Base-by-base conservation (phyloP, 192 early-diverging fungal species). In the Funneliformis geosporum region DNA sequence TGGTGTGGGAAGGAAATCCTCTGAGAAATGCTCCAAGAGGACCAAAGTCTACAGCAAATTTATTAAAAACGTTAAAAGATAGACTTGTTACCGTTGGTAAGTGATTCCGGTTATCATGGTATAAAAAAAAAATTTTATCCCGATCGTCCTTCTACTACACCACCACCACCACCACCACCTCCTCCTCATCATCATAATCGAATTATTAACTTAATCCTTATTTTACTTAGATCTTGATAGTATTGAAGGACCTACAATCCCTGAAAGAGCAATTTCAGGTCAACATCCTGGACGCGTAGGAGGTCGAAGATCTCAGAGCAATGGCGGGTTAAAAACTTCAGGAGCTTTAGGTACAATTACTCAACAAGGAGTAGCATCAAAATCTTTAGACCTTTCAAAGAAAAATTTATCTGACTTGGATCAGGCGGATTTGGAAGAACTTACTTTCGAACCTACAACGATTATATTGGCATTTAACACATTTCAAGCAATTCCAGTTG, bases 1-100 rank as follows among this genome's bases (percentile, higher is more conserved):
- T 90, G 60, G 67, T 73, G 4, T 90, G 85, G 83, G 84, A 87
- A 62, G 87, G 87, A 5, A 90, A 90, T 50, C 87, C 85, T 27
- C 61, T 88, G 38, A 78, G 82, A 23, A 83, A 86, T 47, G 74
- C 83, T 10, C 81, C 86, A 8, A 81, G 82, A 25, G 79, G 81
- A 6, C 38, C 12, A 2, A 86, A 77, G 47, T 83, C 78, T 21
- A 87, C 85, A 4, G 75, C 84, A 2, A 82, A 83, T 5, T 65
- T 89, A 10, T 75, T 89, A 61, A 82, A 85, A 76, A 73, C 86
- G 5, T 60, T 89, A 60, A 80, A 81, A 43, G 85, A 84, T 70
- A 82, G 82, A 21, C 71, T 80, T 21, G 71, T 80, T 38, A 44
- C 72, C 4, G 86, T 84, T 47, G 78, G 65, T 72, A 77, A 81